phyloP scores from a whole-genome alignment of 306 rosid genomes.

The Acacia confusa region DNA sequence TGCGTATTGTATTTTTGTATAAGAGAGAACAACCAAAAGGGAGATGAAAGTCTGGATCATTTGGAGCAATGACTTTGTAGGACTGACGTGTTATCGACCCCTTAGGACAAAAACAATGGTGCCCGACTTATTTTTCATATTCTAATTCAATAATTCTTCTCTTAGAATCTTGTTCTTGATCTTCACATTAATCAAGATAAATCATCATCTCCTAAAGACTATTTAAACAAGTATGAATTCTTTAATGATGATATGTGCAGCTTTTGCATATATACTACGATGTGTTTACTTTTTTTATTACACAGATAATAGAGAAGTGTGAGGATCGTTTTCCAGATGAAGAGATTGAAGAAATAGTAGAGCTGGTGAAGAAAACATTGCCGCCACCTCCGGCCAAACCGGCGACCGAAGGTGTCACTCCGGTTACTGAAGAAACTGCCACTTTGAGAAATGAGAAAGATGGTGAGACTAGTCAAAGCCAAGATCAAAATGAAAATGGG shows the following conservation, averaged over 20 bases:
- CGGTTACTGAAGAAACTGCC: conserved; percentile 7
- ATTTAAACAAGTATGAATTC: conserved; percentile 16
- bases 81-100: neutral
- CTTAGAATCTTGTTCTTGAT: neutral
- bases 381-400: conserved; percentile 27
- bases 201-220: neutral
- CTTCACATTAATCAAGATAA: neutral
- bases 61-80: neutral
- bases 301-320: conserved; percentile 51
- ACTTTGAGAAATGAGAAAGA: conserved; percentile 18
- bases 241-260: neutral
- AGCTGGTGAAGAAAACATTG: conserved; percentile 51
- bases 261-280: neutral
- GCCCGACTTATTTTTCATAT: conserved; percentile 8
- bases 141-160: neutral
- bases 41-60: neutral
- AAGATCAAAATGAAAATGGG: conserved; percentile 11
- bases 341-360: conserved; percentile 42
- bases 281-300: conserved; percentile 6
- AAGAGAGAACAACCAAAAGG: neutral
- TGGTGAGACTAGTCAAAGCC: conserved; percentile 9
- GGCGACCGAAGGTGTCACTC: neutral
- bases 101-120: neutral
- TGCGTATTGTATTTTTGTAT: neutral
- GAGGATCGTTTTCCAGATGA: conserved; percentile 48